These are phyloP conservation scores for Phytophthora agathidicida DNA, from an alignment of 352 stramenopile genomes.

Conservation along the genomic window DNA sequence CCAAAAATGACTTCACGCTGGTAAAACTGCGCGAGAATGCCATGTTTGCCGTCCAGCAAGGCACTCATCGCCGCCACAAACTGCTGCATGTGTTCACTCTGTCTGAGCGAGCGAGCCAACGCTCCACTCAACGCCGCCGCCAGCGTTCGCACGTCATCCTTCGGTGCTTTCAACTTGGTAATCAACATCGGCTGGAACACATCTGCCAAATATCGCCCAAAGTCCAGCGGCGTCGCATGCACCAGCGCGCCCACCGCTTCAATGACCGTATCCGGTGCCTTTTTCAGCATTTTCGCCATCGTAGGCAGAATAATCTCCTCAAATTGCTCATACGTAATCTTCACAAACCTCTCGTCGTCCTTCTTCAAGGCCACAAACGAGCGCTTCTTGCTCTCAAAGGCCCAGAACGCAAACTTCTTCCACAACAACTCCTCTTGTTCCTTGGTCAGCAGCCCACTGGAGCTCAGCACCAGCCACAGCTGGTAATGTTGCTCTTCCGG, in stretches of 20 bases:
- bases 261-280: conserved; percentile 78
- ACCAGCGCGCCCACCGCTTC: conserved; percentile 65
- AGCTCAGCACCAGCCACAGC: conserved; percentile 66
- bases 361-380: conserved; percentile 41
- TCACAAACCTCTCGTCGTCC: conserved; percentile 56
- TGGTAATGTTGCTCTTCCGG: conserved; percentile 63
- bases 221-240: conserved; percentile 56
- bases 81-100: conserved; percentile 55
- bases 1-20: conserved; percentile 76
- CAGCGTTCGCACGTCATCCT: conserved; percentile 73
- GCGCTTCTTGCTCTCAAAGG: conserved; percentile 79
- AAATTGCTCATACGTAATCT: conserved; percentile 64
- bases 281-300: conserved; percentile 82
- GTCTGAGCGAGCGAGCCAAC: conserved; percentile 55
- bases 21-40: conserved; percentile 90
- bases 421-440: conserved; percentile 55
- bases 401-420: conserved; percentile 68
- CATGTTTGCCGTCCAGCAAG: conserved; percentile 82
- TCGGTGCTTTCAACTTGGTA: conserved; percentile 82
- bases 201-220: conserved; percentile 61
- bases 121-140: conserved; percentile 57
- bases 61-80: conserved; percentile 62
- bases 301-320: conserved; percentile 67
- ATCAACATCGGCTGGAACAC: conserved; percentile 77
- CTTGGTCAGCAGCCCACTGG: conserved; percentile 29